Percentiles rank a stretch among this genome's conserved stretches.
These are phyloP conservation scores for Pezicula rhizophila DNA, from an alignment of 2,329 filamentous ascomycete species.

Conservation along the genomic window DNA sequence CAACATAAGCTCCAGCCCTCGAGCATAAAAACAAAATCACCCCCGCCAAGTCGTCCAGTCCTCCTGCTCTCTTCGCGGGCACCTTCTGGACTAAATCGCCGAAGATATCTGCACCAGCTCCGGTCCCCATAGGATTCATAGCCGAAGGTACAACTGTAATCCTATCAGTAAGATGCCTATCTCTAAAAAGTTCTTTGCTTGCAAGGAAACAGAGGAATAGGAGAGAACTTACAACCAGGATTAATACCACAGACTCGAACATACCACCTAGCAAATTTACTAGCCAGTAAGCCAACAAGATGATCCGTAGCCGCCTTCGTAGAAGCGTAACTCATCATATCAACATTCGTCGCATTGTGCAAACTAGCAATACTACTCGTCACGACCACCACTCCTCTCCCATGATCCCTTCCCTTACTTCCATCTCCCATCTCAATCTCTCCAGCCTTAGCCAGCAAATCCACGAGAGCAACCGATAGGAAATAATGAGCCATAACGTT, in stretches of 20 bases:
- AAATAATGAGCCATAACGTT: slow-evolving; percentile 46
- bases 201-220: too few species aligned
- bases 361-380: slow-evolving; percentile 47
- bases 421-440: slow-evolving; percentile 21
- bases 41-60: slow-evolving; percentile 35
- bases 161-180: neutral
- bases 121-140: slow-evolving; percentile 36
- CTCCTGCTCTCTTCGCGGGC: slow-evolving; percentile 32
- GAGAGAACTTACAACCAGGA: slow-evolving; percentile 33
- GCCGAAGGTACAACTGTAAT: slow-evolving; percentile 34
- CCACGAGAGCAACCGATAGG: slow-evolving; percentile 39
- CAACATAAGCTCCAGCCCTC: slow-evolving; percentile 35
- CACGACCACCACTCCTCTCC: slow-evolving; percentile 40
- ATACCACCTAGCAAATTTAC: slow-evolving; percentile 40
- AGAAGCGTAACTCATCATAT: slow-evolving; percentile 44
- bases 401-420: slow-evolving; percentile 29
- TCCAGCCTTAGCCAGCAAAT: slow-evolving; percentile 36
- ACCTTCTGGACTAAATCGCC: slow-evolving; percentile 34
- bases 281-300: slow-evolving; percentile 40
- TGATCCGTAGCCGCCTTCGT: slow-evolving; percentile 49
- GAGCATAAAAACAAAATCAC: slow-evolving; percentile 35
- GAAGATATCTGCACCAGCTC: slow-evolving; percentile 34
- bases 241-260: slow-evolving; percentile 38
- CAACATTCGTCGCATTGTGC: slow-evolving; percentile 46
- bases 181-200: neutral